These are phyloP conservation scores for Aschersonia sp. DNA, from an alignment of 2,329 filamentous ascomycete species.

Conservation along the genomic window DNA sequence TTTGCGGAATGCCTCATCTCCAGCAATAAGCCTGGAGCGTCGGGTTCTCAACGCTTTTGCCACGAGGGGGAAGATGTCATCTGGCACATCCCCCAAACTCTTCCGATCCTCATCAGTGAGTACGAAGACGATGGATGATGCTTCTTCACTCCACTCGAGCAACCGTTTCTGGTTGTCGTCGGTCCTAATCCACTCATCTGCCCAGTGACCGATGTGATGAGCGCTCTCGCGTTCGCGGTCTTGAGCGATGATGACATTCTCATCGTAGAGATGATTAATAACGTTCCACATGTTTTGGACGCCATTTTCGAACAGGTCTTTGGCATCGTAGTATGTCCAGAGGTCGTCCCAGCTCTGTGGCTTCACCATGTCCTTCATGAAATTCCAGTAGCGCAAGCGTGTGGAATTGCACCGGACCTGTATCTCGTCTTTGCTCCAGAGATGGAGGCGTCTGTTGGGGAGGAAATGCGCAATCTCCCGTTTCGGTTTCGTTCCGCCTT, in stretches of 20 bases:
- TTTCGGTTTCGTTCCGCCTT: conserved; percentile 13
- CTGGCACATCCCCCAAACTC: conserved; percentile 13
- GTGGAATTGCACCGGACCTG: conserved; percentile 23
- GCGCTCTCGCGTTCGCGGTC: conserved; percentile 12
- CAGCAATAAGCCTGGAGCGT: conserved; percentile 12
- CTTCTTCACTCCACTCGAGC: conserved; percentile 10
- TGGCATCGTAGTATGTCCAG: conserved; percentile 31
- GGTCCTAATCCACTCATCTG: conserved; percentile 19
- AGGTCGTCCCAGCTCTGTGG: conserved; percentile 24
- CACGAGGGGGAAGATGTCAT: conserved; percentile 16
- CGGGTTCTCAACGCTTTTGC: conserved; percentile 18
- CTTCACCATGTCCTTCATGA: conserved; percentile 18
- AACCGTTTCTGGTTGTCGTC: conserved; percentile 17
- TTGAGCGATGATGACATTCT: conserved; percentile 20
- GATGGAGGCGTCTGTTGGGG: conserved; percentile 13
- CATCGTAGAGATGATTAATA: conserved; percentile 22
- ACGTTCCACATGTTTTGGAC: conserved; percentile 34
- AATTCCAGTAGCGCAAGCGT: conserved; percentile 19
- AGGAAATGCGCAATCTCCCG: conserved; percentile 14
- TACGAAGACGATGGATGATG: conserved; percentile 12
- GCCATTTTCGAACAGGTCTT: conserved; percentile 31
- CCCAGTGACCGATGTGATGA: conserved; percentile 19
- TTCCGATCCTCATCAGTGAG: conserved; percentile 13
- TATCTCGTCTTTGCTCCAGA: conserved; percentile 25
- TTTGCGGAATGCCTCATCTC: conserved; percentile 4